phyloP scores from a whole-genome alignment of 371 early-diverging fungal species.

The Dichotomocladium elegans region DNA sequence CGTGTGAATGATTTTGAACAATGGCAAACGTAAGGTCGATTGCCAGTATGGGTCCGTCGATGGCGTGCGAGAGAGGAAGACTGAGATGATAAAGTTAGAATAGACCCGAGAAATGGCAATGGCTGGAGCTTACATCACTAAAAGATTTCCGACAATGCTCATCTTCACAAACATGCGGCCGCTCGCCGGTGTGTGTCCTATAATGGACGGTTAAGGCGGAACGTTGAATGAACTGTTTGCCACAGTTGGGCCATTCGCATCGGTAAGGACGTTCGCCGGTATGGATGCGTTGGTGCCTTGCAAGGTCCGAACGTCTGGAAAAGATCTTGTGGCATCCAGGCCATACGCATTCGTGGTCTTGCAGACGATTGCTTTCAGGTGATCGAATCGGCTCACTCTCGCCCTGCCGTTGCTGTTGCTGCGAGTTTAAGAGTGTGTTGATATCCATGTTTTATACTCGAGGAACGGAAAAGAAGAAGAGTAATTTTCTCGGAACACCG shows the following conservation, averaged over 20 bases:
- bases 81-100: background rate
- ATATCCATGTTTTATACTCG: conserved; percentile 9
- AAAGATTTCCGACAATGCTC: conserved; percentile 59
- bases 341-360: conserved; percentile 9
- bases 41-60: conserved; percentile 24
- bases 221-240: conserved; percentile 66
- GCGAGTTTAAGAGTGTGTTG: conserved; percentile 7
- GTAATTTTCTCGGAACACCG: too few species aligned
- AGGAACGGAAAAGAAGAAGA: background rate
- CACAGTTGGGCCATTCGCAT: conserved; percentile 28
- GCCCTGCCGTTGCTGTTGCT: background rate
- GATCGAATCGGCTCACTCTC: background rate
- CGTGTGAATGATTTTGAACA: conserved; percentile 17
- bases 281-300: conserved; percentile 14
- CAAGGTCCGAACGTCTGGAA: conserved; percentile 16
- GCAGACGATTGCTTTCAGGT: background rate
- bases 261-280: conserved; percentile 14
- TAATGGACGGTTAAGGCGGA: conserved; percentile 78
- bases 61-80: conserved; percentile 22
- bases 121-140: conserved; percentile 12
- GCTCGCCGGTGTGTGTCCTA: conserved; percentile 78
- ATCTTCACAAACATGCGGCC: conserved; percentile 72
- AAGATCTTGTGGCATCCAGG: conserved; percentile 9
- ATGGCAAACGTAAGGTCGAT: conserved; percentile 16
- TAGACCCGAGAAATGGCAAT: too few species aligned